A percentile compares a stretch with the other conserved stretches of the same genome.
These are phyloP conservation scores for Albatrellus sp. DNA, from an alignment of 1,284 basidiomycete genomes.

Conservation along the genomic window DNA sequence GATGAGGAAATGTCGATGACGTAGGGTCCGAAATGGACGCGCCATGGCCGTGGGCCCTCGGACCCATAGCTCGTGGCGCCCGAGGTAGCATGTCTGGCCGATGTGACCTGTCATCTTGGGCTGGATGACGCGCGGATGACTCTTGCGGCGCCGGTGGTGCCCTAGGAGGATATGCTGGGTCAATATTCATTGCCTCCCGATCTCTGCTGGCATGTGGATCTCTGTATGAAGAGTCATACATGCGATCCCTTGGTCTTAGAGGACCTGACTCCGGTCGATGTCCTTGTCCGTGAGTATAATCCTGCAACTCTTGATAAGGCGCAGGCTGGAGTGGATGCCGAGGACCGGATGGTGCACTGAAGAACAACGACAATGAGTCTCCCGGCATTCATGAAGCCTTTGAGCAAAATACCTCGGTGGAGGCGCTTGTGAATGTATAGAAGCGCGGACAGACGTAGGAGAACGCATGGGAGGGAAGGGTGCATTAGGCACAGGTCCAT, in stretches of 20 bases:
- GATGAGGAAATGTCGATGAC: neutral
- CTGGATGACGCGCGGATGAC: conserved; percentile 4
- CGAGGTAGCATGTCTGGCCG: conserved; percentile 15
- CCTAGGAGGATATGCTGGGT: conserved; percentile 11
- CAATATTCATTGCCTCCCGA: conserved; percentile 18
- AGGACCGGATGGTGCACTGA: conserved; percentile 4
- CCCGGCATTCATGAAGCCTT: neutral
- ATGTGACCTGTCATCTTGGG: conserved; percentile 7
- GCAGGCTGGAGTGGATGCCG: neutral
- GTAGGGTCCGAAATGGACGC: neutral
- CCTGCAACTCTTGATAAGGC: neutral
- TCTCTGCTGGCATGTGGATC: conserved; percentile 6
- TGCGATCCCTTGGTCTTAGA: neutral
- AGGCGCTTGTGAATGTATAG: conserved; percentile 2
- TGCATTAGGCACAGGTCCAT: conserved; percentile 4
- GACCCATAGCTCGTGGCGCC: neutral
- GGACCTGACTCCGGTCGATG: neutral
- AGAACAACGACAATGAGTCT: neutral
- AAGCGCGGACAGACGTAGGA: conserved; percentile 1
- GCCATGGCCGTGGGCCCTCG: neutral
- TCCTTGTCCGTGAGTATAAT: neutral
- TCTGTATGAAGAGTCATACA: conserved; percentile 2
- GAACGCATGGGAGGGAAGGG: neutral
- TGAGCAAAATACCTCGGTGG: conserved; percentile 2
- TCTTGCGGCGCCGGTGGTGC: conserved; percentile 2